A percentile compares a stretch with the other conserved stretches of the same genome.
phyloP scores from a whole-genome alignment of 1,139 yeast genomes.

The Geotrichum citri-aurantii region DNA sequence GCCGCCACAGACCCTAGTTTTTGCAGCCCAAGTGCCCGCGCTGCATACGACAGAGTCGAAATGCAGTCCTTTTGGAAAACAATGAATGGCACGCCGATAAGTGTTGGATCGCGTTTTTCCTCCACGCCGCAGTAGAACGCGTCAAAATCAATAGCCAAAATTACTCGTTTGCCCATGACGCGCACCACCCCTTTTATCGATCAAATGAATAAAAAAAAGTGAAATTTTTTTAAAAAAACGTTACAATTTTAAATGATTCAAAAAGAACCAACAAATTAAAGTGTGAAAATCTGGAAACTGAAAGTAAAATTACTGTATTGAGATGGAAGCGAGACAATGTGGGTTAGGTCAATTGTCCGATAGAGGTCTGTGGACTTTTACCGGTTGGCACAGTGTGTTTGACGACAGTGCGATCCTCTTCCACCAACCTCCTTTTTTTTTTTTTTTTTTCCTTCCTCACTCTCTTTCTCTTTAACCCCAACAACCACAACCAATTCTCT shows the following conservation, averaged over 20 bases:
- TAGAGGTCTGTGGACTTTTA: neutral
- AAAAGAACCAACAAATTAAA: no score
- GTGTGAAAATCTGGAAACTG: no score
- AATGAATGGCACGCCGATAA: slow-evolving; percentile 32
- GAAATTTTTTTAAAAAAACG: no score
- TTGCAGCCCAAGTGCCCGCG: slow-evolving; percentile 34
- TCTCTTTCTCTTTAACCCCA: neutral
- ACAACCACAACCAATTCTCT: neutral
- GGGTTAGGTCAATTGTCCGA: slow-evolving; percentile 8
- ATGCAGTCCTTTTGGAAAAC: slow-evolving; percentile 36
- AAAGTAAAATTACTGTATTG: no score
- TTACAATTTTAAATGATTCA: no score
- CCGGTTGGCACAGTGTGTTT: neutral
- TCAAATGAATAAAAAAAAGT: no score
- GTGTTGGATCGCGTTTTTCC: slow-evolving; percentile 30
- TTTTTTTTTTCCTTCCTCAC: neutral
- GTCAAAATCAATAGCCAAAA: slow-evolving; percentile 33
- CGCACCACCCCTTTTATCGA: neutral
- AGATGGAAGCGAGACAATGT: neutral
- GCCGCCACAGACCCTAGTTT: slow-evolving; percentile 29
- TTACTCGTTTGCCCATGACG: slow-evolving; percentile 16
- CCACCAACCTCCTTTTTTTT: neutral
- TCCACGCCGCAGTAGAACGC: slow-evolving; percentile 39
- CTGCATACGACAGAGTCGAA: slow-evolving; percentile 36
- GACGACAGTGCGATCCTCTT: neutral